These are phyloP conservation scores for Strobilomyces echinocephalus DNA, from an alignment of 768 basidiomycete genomes.

Conservation along the genomic window DNA sequence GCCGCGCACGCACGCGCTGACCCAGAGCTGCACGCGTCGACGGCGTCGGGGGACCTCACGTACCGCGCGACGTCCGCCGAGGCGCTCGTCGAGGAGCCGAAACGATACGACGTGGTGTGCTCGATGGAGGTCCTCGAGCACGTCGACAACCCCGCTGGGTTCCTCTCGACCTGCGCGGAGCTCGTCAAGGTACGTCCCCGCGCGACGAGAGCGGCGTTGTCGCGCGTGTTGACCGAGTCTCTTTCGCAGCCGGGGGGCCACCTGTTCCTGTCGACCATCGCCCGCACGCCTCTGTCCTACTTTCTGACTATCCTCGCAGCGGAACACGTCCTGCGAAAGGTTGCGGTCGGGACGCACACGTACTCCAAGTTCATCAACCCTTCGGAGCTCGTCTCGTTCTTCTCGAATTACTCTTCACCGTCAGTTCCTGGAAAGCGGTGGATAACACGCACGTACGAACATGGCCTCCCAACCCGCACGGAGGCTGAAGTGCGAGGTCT, in stretches of 20 bases:
- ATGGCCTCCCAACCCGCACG: constrained; percentile 49
- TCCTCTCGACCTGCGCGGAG: constrained; percentile 75
- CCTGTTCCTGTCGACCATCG: constrained; percentile 91
- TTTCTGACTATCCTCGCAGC: constrained; percentile 71
- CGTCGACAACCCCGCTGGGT: constrained; percentile 85
- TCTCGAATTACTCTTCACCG: constrained; percentile 50
- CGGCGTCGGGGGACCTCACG: constrained; percentile 36
- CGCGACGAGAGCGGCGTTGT: not conserved
- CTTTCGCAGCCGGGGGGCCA: constrained; percentile 82
- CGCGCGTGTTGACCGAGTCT: constrained; percentile 1
- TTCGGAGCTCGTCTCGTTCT: constrained; percentile 78
- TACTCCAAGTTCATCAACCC: constrained; percentile 88
- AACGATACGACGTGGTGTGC: constrained; percentile 86
- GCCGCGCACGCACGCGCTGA: constrained; percentile 77
- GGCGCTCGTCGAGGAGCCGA: constrained; percentile 55
- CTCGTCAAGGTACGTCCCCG: constrained; percentile 73
- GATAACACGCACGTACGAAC: constrained; percentile 50
- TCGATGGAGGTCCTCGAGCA: constrained; percentile 99
- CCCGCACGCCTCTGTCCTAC: constrained; percentile 75
- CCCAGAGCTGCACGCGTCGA: constrained; percentile 43
- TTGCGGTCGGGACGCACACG: constrained; percentile 85
- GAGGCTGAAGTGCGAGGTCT: constrained; percentile 81
- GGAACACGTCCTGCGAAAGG: constrained; percentile 75
- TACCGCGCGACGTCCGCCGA: constrained; percentile 79
- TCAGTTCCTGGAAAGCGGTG: constrained; percentile 39